A percentile compares a stretch with the other conserved stretches of the same genome.
phyloP scores from a whole-genome alignment of 495 filamentous ascomycete species.

The Penicillium chermesinum region DNA sequence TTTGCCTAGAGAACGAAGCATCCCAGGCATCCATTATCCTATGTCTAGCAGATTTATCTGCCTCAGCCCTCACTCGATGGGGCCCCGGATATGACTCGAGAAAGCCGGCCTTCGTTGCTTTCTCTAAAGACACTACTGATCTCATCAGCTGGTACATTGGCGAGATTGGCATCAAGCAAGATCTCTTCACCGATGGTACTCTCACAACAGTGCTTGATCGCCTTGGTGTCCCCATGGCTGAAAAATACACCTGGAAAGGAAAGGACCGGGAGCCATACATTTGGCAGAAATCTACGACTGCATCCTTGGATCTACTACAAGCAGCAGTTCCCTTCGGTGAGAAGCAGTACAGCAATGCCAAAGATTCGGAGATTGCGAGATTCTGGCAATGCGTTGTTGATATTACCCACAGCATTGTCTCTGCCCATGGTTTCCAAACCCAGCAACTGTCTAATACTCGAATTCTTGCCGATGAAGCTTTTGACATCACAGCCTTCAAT shows the following conservation, averaged over 20 bases:
- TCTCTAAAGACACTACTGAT: constrained; percentile 72
- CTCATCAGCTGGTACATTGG: constrained; percentile 61
- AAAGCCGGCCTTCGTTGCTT: constrained; percentile 74
- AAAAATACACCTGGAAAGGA: constrained; percentile 69
- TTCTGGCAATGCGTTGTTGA: constrained; percentile 42
- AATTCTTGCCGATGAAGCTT: constrained; percentile 51
- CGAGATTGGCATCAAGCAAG: constrained; percentile 54
- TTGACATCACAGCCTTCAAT: constrained; percentile 73
- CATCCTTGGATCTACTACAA: constrained; percentile 62
- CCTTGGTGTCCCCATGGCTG: constrained; percentile 59
- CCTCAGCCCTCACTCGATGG: constrained; percentile 55
- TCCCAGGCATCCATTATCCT: constrained; percentile 63
- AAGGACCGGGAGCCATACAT: constrained; percentile 55
- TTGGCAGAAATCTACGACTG: constrained; percentile 75
- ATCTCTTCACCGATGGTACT: constrained; percentile 62
- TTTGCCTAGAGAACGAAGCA: constrained; percentile 62
- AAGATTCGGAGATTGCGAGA: constrained; percentile 24
- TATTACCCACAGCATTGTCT: constrained; percentile 38
- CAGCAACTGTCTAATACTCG: constrained; percentile 22
- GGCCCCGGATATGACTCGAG: constrained; percentile 28
- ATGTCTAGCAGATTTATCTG: constrained; percentile 62
- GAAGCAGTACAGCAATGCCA: constrained; percentile 34
- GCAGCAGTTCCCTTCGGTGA: constrained; percentile 59
- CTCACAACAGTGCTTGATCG: constrained; percentile 56
- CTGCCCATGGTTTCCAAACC: constrained; percentile 31